Evolutionary conservation across 2,329 filamentous ascomycete species (phyloP).

Genomic region (Whalleya microplaca): DNA sequence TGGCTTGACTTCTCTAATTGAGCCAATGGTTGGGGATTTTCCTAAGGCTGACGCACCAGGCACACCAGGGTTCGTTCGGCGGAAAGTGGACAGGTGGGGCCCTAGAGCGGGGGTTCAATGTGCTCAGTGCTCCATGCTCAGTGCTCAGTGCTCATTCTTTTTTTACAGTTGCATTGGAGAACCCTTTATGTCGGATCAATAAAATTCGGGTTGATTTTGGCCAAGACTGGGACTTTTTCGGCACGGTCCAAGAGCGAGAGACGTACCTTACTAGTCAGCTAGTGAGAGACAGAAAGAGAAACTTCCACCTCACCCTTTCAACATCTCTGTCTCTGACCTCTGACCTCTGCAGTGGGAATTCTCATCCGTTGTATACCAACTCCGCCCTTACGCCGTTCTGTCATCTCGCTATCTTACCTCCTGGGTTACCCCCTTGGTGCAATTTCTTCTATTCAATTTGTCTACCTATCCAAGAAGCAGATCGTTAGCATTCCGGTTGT

Average conservation of each 20-base stretch:
- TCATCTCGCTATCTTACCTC: neutral
- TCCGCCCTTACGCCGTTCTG: neutral
- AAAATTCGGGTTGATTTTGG: neutral
- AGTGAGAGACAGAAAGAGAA: too few species aligned
- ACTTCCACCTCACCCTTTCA: constrained; percentile 32
- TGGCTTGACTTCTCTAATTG: too few species aligned
- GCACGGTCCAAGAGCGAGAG: neutral
- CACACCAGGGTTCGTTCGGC: neutral
- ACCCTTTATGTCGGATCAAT: neutral
- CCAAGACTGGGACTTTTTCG: neutral
- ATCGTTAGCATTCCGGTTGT: constrained; percentile 9
- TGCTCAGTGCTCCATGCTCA: too few species aligned
- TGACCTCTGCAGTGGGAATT: constrained; percentile 3
- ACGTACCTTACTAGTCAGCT: too few species aligned
- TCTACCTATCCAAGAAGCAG: constrained; percentile 6
- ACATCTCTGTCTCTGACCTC: constrained; percentile 5
- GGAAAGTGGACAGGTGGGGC: neutral
- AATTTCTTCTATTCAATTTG: constrained; percentile 3
- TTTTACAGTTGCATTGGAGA: neutral
- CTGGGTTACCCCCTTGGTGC: neutral
- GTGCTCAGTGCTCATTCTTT: too few species aligned
- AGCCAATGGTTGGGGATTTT: neutral
- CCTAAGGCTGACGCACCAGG: neutral
- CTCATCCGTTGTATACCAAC: neutral
- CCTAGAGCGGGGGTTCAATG: too few species aligned